Conservation (phyloP, 2,329 filamentous ascomycete species). For the Ophiostoma pallidulum region DNA sequence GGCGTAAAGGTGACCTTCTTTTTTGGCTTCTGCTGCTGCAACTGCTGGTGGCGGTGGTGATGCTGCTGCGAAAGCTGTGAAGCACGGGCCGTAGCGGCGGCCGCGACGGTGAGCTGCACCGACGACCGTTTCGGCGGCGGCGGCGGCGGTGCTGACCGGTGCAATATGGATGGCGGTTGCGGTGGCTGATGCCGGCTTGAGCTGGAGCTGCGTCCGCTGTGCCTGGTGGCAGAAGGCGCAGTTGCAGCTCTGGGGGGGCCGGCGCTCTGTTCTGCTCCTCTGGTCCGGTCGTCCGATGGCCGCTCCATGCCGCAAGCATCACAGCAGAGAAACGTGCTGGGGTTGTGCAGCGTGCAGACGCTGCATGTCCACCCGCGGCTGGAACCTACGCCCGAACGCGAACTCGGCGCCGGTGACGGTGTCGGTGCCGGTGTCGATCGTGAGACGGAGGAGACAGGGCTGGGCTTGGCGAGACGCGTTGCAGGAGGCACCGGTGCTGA, state of each 20-base stretch:
- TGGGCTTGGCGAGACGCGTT: neutral
- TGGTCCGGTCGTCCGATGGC: too few relatives aligned
- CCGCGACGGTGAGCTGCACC: neutral
- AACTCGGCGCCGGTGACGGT: neutral
- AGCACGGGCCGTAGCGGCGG: neutral
- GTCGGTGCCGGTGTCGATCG: neutral
- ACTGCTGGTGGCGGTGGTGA: too few relatives aligned
- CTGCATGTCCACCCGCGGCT: conserved; percentile 39
- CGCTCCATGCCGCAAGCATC: conserved; percentile 45
- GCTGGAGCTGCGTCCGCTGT: too few relatives aligned
- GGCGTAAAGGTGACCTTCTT: conserved; percentile 14
- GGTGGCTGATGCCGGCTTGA: neutral
- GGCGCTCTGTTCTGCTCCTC: too few relatives aligned
- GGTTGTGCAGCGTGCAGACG: conserved; percentile 49
- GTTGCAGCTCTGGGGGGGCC: too few relatives aligned
- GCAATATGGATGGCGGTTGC: neutral
- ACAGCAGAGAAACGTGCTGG: conserved; percentile 40
- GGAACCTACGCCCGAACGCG: neutral
- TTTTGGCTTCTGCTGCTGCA: neutral
- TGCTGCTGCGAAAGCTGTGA: too few relatives aligned
- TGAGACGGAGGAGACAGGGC: too few relatives aligned
- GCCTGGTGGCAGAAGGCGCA: too few relatives aligned
- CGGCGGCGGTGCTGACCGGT: neutral
- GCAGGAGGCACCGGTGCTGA: neutral
- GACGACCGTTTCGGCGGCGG: neutral